A percentile compares a stretch with the other conserved stretches of the same genome.
Evolutionary conservation across 2,329 filamentous ascomycete genomes (phyloP).

Genomic region (Ceratocystis eucalypticola): DNA sequence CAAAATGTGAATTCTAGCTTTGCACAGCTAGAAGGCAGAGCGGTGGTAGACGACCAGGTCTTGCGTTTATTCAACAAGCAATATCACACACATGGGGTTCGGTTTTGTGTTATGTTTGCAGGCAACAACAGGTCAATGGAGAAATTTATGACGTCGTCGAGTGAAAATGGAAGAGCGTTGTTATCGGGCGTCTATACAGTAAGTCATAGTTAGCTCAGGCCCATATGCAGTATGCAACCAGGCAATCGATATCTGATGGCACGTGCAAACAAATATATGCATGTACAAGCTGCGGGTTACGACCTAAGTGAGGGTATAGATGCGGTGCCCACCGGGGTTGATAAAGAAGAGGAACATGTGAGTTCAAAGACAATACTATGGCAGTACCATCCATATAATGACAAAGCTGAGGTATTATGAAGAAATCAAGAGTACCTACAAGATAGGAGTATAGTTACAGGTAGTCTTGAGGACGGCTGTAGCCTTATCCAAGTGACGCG

Average conservation of each 20-base stretch:
- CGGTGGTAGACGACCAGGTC: conserved; percentile 1
- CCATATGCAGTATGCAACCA: background rate
- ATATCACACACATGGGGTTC: conserved; percentile 11
- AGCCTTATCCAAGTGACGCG: background rate
- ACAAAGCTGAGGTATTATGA: background rate
- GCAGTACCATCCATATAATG: background rate
- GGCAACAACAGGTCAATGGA: background rate
- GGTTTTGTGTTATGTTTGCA: background rate
- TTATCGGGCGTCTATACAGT: background rate
- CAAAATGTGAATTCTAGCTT: conserved; percentile 17
- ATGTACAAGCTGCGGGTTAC: background rate
- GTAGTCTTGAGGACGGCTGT: background rate
- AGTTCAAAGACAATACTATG: background rate
- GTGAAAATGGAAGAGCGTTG: background rate
- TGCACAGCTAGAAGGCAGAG: conserved; percentile 16
- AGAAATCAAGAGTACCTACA: background rate
- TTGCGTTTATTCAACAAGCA: conserved; percentile 8
- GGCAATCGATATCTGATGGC: background rate
- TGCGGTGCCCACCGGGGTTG: background rate
- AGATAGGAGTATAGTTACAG: background rate
- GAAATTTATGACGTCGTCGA: conserved; percentile 2
- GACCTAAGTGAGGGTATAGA: background rate
- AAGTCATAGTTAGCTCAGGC: conserved; percentile 4
- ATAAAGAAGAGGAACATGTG: background rate
- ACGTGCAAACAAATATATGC: background rate